phyloP scores from a whole-genome alignment of 108 stramenopile genomes.

The Aurantiochytrium sp. region DNA sequence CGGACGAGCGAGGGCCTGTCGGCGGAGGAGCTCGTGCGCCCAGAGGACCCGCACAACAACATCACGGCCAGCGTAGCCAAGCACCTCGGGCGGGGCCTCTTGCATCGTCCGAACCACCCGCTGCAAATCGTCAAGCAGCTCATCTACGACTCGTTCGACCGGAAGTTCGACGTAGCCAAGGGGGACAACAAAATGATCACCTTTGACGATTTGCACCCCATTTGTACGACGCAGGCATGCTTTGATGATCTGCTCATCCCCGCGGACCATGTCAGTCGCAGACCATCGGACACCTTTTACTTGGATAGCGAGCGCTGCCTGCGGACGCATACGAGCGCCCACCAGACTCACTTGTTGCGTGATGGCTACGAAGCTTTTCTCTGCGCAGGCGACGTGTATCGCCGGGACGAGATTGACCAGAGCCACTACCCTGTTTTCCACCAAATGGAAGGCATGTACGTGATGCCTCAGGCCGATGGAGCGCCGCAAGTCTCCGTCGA shows the following conservation, averaged over 20 bases:
- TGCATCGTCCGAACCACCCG: slow-evolving; percentile 65
- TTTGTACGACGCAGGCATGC: slow-evolving; percentile 58
- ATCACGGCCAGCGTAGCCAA: slow-evolving; percentile 66
- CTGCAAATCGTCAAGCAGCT: slow-evolving; percentile 69
- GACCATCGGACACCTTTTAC: slow-evolving; percentile 84
- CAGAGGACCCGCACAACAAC: slow-evolving; percentile 60
- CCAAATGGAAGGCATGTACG: slow-evolving; percentile 88
- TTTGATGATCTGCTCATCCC: slow-evolving; percentile 62
- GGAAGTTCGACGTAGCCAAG: slow-evolving; percentile 8
- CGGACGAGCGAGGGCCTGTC: neutral
- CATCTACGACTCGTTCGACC: slow-evolving; percentile 70
- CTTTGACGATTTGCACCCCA: slow-evolving; percentile 45
- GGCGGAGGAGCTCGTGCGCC: neutral
- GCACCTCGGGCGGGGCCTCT: slow-evolving; percentile 64
- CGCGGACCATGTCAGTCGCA: slow-evolving; percentile 78
- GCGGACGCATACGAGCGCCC: slow-evolving; percentile 88
- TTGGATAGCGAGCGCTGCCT: slow-evolving; percentile 60
- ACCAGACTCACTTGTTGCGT: slow-evolving; percentile 77
- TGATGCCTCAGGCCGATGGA: slow-evolving; percentile 46
- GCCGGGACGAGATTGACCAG: slow-evolving; percentile 87
- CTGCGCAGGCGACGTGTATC: slow-evolving; percentile 83
- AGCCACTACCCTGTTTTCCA: slow-evolving; percentile 91
- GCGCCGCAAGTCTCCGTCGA: slow-evolving; percentile 35
- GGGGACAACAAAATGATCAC: slow-evolving; percentile 33
- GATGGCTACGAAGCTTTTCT: slow-evolving; percentile 64